Conservation (phyloP, 2,329 filamentous ascomycete genomes). For the Periglandula ipomoeae region DNA sequence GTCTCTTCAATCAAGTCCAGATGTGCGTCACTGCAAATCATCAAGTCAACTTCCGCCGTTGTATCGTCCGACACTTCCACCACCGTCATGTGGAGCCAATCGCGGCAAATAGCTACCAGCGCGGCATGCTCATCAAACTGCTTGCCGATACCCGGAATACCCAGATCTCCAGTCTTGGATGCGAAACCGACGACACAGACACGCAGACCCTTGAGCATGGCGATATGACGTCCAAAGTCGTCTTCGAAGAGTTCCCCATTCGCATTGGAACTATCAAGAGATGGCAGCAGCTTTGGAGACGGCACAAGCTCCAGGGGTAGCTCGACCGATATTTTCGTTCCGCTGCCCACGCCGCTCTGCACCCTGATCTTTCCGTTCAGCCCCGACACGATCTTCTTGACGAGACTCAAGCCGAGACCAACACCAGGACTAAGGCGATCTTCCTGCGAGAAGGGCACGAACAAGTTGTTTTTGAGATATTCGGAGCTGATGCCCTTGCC, state of each 20-base stretch:
- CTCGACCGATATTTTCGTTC: slow-evolving; percentile 26
- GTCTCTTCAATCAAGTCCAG: neutral
- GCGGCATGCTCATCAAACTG: slow-evolving; percentile 3
- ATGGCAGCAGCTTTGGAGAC: neutral
- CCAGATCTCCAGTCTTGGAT: neutral
- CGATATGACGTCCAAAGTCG: slow-evolving; percentile 17
- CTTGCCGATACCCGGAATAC: neutral
- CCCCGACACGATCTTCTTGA: slow-evolving; percentile 48
- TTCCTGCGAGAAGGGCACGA: slow-evolving; percentile 57
- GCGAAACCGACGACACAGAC: slow-evolving; percentile 18
- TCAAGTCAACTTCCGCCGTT: slow-evolving; percentile 15
- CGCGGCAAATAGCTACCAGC: slow-evolving; percentile 18
- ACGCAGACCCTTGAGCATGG: slow-evolving; percentile 21
- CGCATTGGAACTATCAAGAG: neutral
- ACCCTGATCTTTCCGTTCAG: slow-evolving; percentile 51
- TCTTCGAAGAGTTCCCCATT: neutral
- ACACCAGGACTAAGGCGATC: slow-evolving; percentile 49
- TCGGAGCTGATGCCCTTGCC: slow-evolving; percentile 57
- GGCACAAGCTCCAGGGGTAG: slow-evolving; percentile 17
- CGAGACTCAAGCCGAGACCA: slow-evolving; percentile 57
- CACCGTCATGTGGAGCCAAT: slow-evolving; percentile 25
- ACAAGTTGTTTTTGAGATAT: slow-evolving; percentile 50
- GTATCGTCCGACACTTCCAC: slow-evolving; percentile 8
- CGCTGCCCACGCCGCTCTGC: slow-evolving; percentile 30
- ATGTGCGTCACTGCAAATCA: slow-evolving; percentile 12